phyloP scores from a whole-genome alignment of 805 yeast species.

The Lipomyces chichibuensis region DNA sequence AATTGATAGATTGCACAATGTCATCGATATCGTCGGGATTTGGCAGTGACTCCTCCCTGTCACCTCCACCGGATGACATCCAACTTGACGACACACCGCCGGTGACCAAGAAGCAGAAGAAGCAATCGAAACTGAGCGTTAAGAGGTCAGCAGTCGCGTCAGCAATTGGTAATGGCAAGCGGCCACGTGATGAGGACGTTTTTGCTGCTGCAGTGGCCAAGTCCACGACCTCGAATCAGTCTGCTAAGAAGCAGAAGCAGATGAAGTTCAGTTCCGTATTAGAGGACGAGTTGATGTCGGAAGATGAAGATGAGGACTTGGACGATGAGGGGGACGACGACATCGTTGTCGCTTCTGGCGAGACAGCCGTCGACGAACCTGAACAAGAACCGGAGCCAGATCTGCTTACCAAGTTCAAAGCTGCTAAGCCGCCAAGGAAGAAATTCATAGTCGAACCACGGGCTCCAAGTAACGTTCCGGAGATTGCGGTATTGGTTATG shows the following conservation, averaged over 20 bases:
- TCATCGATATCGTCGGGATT: constrained; percentile 12
- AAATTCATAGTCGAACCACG: constrained; percentile 18
- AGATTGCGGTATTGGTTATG: constrained; percentile 37
- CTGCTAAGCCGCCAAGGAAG: not conserved
- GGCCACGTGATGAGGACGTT: constrained; percentile 27
- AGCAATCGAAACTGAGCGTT: constrained; percentile 11
- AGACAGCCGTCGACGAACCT: not conserved
- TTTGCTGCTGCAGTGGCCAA: constrained; percentile 29
- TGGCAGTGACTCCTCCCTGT: constrained; percentile 22
- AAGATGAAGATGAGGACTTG: constrained; percentile 17
- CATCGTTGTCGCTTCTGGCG: not conserved
- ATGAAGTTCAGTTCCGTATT: constrained; percentile 24
- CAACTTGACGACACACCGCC: not conserved
- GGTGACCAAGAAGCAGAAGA: not conserved
- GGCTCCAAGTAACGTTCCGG: constrained; percentile 26
- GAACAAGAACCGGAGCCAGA: constrained; percentile 1
- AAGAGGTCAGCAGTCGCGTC: not conserved
- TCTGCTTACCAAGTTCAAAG: not conserved
- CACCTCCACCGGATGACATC: constrained; percentile 29
- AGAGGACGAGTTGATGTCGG: constrained; percentile 33
- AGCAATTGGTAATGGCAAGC: not conserved
- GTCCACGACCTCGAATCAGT: constrained; percentile 2
- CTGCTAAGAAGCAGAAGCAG: not conserved
- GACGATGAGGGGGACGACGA: constrained; percentile 7
- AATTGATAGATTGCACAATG: not conserved